Base-by-base conservation (phyloP, 2,329 filamentous ascomycete genomes). In the Neospermospora avenae region DNA sequence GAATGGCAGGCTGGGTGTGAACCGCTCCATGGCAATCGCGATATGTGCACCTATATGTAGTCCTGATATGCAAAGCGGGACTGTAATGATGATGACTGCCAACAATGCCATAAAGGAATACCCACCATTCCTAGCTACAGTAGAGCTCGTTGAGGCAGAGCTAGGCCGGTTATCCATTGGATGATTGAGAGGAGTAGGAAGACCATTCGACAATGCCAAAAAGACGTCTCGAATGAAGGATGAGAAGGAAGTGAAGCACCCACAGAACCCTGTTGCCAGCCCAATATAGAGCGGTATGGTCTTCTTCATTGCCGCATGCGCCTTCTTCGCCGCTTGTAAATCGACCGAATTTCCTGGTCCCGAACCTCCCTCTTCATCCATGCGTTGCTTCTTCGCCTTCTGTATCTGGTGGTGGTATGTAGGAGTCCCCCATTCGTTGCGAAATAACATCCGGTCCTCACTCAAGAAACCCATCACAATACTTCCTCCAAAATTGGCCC, bases 231-330 rank as follows among this genome's bases (percentile, higher is more conserved):
- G 83, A 49, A 93, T 86, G 71, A 96, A 96, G 20, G 87, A 86
- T 0, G 92, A 96, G 74, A 96, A 96, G 10, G 89, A 93, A 0
- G 93, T 97, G 70, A 95, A 90, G 66, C 89, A 93, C 63, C 93
- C 91, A 69, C 91, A 96, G 74, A 95, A 95, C 11, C 89, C 93
- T 0, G 89, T 96, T 0, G 90, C 84, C 5, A 97, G 83, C 54
- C 90, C 93, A 60, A 96, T 88, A 71, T 96, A 96, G 0, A 96
- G 79, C 0, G 93, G 93, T 28, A 96, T 89, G 0, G 89, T 90
- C 77, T 96, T 96, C 72, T 96, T 96, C 28, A 80, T 76, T 4
- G 85, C 79, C 39, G 81, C 73, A 70, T 89, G 84, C 1, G 79
- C 80, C 70, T 87, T 83, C 67, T 80, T 82, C 4, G 78, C 78